phyloP scores from a whole-genome alignment of 352 stramenopile species.

The Phytopythium oedochilum region DNA sequence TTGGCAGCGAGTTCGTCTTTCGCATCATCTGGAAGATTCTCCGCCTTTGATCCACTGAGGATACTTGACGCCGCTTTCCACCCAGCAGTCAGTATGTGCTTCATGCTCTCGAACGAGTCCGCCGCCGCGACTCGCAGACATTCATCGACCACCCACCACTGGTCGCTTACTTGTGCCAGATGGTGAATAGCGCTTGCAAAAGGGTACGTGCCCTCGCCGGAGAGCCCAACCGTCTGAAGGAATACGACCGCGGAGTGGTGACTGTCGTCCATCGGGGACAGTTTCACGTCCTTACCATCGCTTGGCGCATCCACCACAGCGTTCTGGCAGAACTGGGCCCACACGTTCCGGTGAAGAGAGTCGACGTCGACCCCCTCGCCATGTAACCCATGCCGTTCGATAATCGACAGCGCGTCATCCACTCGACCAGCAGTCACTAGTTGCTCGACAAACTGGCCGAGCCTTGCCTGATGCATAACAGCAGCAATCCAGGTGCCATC shows the following conservation, averaged over 20 bases:
- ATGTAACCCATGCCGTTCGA: constrained; percentile 10
- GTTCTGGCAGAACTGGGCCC: constrained; percentile 27
- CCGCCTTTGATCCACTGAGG: constrained; percentile 1
- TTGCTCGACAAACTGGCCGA: constrained; percentile 28
- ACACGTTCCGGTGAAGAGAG: constrained; percentile 44
- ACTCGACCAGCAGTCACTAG: constrained; percentile 29
- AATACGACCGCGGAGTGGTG: not conserved
- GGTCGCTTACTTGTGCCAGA: constrained; percentile 36
- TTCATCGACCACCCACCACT: constrained; percentile 42
- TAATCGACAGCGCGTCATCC: constrained; percentile 30
- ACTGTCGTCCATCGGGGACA: not conserved
- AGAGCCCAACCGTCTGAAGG: not conserved
- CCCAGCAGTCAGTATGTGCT: constrained; percentile 45
- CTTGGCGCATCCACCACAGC: not conserved
- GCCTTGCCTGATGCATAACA: constrained; percentile 13
- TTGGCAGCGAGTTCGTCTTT: constrained; percentile 9
- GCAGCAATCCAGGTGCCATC: constrained; percentile 11
- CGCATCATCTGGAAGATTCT: not conserved
- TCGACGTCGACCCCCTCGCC: constrained; percentile 23
- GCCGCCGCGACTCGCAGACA: constrained; percentile 31
- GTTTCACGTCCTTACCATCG: not conserved
- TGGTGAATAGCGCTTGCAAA: constrained; percentile 26
- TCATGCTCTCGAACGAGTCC: constrained; percentile 49
- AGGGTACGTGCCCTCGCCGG: not conserved
- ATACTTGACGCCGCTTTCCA: constrained; percentile 18